Evolutionary conservation across 306 rosid genomes (phyloP), one percentile per base, ranked within the genome.

Genomic region (Bauhinia variegata): DNA sequence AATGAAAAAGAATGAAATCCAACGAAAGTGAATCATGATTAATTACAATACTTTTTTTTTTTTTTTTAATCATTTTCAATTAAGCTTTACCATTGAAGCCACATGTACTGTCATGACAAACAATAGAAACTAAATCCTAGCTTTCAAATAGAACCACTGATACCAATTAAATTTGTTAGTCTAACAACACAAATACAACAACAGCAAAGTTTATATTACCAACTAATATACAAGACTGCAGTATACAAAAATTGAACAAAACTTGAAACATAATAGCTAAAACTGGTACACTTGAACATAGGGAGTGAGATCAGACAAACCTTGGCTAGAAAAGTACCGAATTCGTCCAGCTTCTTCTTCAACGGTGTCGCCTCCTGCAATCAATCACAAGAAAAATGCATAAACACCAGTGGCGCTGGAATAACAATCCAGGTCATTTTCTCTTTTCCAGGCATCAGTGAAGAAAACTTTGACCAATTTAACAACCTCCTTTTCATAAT

Each of bases 291-390:
- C 48, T 71, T 60, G 72, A 55, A 66, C 16, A 17, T n/a, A n/a
- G n/a, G 52, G 42, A 66, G 36, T 52, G 43, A 55, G 28, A 68
- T 37, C 60, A 76, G 62, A 71, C 23, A 63, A 49, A 92, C 97
- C 97, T 89, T 93, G 73, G 98, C 97, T 79, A 93, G 76, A 77
- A 93, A 89, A 67, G 96, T 86, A 63, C 98, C 98, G 72, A 93
- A 93, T 44, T 90, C 98, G 3, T 93, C 97, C 78, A 93, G 78
- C 88, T 93, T 93, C 86, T 90, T 93, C 81, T 93, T 93, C 88
- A 93, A 74, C 12, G 97, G 98, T 8, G 98, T 93, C 58, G 8
- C 97, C 83, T 93, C 98, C 98, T 92, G 87, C 72, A 87, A 79
- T 42, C 57, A 75, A 66, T 66, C 65, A 67, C 54, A 60, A 64